Percentiles rank a stretch among this genome's conserved stretches.
phyloP scores from a whole-genome alignment of 2,329 filamentous ascomycete species.

The Ophiostoma australiae region DNA sequence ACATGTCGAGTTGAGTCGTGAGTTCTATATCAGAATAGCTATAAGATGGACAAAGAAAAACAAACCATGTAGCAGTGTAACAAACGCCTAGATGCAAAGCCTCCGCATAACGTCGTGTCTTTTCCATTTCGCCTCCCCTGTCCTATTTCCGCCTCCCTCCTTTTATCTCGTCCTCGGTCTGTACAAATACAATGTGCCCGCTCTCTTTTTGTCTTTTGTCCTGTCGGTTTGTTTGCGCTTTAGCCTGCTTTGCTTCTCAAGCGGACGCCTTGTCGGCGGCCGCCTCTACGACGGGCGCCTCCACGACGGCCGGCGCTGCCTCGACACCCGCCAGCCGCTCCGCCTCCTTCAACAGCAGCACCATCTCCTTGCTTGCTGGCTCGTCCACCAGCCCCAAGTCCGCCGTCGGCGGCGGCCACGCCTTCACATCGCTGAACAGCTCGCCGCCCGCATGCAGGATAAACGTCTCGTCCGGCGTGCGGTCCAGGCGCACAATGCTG shows the following conservation, averaged over 20 bases:
- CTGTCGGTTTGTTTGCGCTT: not conserved
- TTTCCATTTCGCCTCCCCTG: not conserved
- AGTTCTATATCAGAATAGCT: not conserved
- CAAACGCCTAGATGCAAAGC: conserved; percentile 10
- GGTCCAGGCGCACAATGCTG: conserved; percentile 46
- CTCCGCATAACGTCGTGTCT: conserved; percentile 9
- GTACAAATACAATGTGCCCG: conserved; percentile 6
- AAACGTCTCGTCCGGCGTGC: conserved; percentile 43
- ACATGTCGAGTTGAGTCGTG: conserved; percentile 3
- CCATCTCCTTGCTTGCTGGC: conserved; percentile 39
- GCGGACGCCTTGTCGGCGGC: conserved; percentile 1
- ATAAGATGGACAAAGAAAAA: conserved; percentile 14
- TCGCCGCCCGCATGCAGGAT: conserved; percentile 34
- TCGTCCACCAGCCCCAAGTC: conserved; percentile 40
- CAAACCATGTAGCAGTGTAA: not conserved
- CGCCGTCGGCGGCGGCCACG: conserved; percentile 35
- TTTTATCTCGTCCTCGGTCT: not conserved
- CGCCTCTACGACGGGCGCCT: not conserved
- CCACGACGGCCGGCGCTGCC: not conserved
- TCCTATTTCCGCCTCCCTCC: no score
- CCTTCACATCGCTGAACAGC: conserved; percentile 37
- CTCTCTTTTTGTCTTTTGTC: not conserved
- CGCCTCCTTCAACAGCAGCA: conserved; percentile 31
- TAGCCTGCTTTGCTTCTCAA: not conserved
- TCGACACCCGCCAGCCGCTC: conserved; percentile 13